Percentiles rank a stretch among this genome's conserved stretches.
Evolutionary conservation across 73 alveolate species (phyloP).

Genomic region (Tetrahymena malaccensis): DNA sequence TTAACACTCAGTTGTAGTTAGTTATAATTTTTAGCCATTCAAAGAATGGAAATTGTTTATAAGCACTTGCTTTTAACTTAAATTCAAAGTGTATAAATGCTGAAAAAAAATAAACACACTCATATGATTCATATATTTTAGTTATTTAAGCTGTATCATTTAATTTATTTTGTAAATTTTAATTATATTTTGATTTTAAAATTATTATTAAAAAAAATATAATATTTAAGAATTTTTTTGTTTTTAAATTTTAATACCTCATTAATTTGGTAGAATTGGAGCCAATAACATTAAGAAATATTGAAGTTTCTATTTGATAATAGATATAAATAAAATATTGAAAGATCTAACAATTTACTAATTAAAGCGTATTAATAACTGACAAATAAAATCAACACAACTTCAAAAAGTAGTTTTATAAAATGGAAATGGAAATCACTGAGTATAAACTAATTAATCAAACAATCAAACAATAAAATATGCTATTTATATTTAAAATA

Average conservation of each 20-base stretch:
- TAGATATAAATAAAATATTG: neutral
- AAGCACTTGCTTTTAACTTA: neutral
- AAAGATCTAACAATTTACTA: neutral
- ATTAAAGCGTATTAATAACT: neutral
- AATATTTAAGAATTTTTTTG: no score
- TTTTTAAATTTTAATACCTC: neutral
- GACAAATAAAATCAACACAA: neutral
- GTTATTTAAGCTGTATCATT: no score
- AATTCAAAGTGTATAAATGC: neutral
- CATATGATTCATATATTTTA: neutral
- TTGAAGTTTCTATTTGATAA: neutral
- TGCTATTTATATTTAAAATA: neutral
- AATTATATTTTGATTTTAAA: no score
- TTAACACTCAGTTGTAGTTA: neutral
- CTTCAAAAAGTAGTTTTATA: neutral
- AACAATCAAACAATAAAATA: no score
- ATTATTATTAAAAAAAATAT: no score
- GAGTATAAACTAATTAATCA: neutral
- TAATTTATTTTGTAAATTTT: no score
- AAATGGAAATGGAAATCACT: neutral
- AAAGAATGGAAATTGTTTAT: neutral
- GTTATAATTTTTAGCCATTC: neutral
- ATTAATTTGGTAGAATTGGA: neutral
- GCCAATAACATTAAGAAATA: neutral
- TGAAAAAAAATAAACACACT: neutral